Evolutionary conservation across 129 eudicot species (phyloP), one percentile per base, ranked within the genome.

Genomic region (Cynara cardunculus): DNA sequence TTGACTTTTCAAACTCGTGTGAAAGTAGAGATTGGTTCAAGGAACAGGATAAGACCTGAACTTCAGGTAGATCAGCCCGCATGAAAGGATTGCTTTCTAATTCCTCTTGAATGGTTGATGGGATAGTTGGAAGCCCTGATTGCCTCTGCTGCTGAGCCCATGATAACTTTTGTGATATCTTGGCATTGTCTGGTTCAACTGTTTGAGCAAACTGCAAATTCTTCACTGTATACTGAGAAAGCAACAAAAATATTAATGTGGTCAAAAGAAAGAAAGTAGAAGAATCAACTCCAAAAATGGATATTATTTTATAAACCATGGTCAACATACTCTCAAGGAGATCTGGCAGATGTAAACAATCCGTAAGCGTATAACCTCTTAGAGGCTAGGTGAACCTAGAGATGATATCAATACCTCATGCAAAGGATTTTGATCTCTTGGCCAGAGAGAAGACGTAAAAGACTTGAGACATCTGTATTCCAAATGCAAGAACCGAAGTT

Each of bases 181-280:
- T 92, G 31, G 71, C 90, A 75, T 94, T 94, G 66, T 90, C 97
- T 53, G 97, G 98, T 83, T 94, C 98, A 83, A 94, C 94, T 19
- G 96, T 94, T 87, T 80, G 87, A 32, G 98, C 98, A 89, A 94
- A 94, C 89, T 92, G 97, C 93, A 94, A 78, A 86, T 94, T 94
- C 91, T 94, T 92, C 87, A 89, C 96, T 25, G 98, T 94, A 76
- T 94, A 94, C 98, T 94, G 93, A 66, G 61, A 44, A 80, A 82
- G n/a, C 24, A 31, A 62, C 22, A 27, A 13, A 75, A 41, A 65
- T 37, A 25, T n/a, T 19, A 67, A 53, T 30, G 18, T 56, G 13
- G 7, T 32, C 56, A 62, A 19, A 14, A 62, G 28, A 76, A 61
- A 75, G 30, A 59, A 9, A 56, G 4, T 16, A 61, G 35, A 19